Evolutionary conservation across 2,329 filamentous ascomycete genomes (phyloP).

Genomic region (Dendryphion nanum): DNA sequence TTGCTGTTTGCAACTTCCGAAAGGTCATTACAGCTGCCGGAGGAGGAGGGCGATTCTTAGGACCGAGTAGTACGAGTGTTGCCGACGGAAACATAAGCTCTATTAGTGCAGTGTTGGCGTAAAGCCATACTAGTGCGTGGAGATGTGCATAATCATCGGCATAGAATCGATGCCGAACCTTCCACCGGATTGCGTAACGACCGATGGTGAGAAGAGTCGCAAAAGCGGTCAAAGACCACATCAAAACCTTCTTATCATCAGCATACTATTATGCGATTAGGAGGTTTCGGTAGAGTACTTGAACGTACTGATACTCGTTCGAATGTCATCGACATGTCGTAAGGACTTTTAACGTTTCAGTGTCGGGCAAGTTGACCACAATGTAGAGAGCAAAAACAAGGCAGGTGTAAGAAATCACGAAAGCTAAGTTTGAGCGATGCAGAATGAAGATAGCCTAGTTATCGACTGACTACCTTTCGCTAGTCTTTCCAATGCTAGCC

Average conservation of each 20-base stretch:
- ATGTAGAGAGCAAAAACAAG: too few species aligned
- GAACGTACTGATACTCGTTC: too few species aligned
- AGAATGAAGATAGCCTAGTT: too few species aligned
- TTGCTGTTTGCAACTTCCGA: constrained; percentile 5
- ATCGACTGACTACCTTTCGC: too few species aligned
- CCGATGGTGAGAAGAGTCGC: constrained; percentile 3
- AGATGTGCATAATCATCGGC: constrained; percentile 6
- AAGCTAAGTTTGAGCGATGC: too few species aligned
- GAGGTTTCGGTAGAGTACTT: too few species aligned
- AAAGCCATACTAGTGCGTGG: constrained; percentile 4
- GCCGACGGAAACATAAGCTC: constrained; percentile 5
- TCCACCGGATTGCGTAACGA: constrained; percentile 3
- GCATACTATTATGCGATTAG: too few species aligned
- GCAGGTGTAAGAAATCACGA: too few species aligned
- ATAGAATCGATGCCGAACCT: constrained; percentile 3
- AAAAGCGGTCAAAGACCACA: constrained; percentile 5
- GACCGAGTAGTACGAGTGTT: neutral
- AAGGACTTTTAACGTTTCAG: too few species aligned
- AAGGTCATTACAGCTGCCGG: constrained; percentile 1
- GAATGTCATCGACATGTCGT: too few species aligned
- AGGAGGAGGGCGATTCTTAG: neutral
- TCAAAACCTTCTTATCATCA: constrained; percentile 4
- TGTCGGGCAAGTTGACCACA: too few species aligned
- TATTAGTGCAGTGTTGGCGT: constrained; percentile 2
- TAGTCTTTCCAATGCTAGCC: too few species aligned